Conservation (phyloP, 331 rosid species). For the Erythrophleum ivorense region DNA sequence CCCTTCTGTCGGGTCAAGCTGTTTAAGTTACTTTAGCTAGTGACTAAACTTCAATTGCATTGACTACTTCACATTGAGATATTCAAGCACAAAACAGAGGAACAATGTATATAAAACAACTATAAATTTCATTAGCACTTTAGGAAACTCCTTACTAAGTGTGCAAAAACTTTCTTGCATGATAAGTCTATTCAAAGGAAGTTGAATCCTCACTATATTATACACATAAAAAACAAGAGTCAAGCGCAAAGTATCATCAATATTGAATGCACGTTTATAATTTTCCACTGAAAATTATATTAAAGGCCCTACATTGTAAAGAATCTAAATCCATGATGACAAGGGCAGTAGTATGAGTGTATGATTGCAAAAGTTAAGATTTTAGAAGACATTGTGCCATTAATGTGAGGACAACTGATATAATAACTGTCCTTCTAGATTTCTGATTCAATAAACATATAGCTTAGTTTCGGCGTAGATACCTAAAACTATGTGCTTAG, state of each 20-base stretch:
- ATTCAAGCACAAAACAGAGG: constrained; percentile 29
- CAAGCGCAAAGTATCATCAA: background rate
- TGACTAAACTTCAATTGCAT: constrained; percentile 15
- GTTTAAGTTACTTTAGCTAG: background rate
- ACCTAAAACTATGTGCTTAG: background rate
- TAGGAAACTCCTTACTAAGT: background rate
- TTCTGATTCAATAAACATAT: background rate
- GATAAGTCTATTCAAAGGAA: background rate
- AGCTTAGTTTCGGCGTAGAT: background rate
- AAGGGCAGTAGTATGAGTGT: background rate
- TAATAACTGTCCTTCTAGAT: background rate
- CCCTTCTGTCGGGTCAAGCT: background rate
- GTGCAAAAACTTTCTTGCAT: background rate
- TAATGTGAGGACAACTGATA: background rate
- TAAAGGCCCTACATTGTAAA: background rate
- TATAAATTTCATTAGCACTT: background rate
- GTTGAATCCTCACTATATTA: background rate
- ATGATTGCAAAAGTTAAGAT: background rate
- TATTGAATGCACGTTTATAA: background rate
- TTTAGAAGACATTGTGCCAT: background rate
- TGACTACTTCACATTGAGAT: background rate
- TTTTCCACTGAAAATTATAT: constrained; percentile 13
- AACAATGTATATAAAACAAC: background rate
- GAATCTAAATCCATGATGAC: background rate
- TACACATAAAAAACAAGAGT: background rate